These are phyloP conservation scores for Dendrocalamus sinicus DNA, from an alignment of 176 grass and related monocot genomes.

Conservation along the genomic window DNA sequence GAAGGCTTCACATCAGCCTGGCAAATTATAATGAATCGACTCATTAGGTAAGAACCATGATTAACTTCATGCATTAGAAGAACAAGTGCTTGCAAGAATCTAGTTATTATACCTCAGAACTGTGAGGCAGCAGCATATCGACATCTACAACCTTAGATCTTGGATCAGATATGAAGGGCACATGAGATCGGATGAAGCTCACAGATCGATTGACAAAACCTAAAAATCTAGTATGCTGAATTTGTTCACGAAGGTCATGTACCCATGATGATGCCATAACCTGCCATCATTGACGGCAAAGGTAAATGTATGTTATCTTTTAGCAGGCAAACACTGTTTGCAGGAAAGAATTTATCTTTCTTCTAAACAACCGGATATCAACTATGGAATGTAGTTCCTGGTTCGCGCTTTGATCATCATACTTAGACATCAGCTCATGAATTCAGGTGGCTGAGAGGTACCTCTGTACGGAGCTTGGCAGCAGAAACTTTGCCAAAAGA, in stretches of 20 bases:
- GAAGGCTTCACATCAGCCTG: slow-evolving; percentile 46
- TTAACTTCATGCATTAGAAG: background rate
- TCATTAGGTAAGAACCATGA: background rate
- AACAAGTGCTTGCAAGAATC: slow-evolving; percentile 34
- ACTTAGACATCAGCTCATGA: slow-evolving; percentile 6
- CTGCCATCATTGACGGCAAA: slow-evolving; percentile 42
- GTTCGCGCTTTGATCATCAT: slow-evolving; percentile 28
- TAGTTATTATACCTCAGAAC: slow-evolving; percentile 47
- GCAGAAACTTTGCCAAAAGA: slow-evolving; percentile 63
- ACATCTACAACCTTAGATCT: slow-evolving; percentile 79
- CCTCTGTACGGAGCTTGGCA: slow-evolving; percentile 67
- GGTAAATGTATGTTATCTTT: slow-evolving; percentile 39
- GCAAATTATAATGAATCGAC: slow-evolving; percentile 10
- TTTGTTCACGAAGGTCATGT: slow-evolving; percentile 74
- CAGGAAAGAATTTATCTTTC: background rate
- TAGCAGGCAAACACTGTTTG: background rate
- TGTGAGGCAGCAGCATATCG: slow-evolving; percentile 54
- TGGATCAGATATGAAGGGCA: slow-evolving; percentile 68
- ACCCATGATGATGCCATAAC: slow-evolving; percentile 76
- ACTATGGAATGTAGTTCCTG: slow-evolving; percentile 1
- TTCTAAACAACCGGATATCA: slow-evolving; percentile 1
- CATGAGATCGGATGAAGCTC: slow-evolving; percentile 73
- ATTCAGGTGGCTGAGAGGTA: slow-evolving; percentile 35
- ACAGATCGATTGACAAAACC: slow-evolving; percentile 75
- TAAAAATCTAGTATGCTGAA: slow-evolving; percentile 80